phyloP scores from a whole-genome alignment of 345 rosid species.

The Physaria fendleri region DNA sequence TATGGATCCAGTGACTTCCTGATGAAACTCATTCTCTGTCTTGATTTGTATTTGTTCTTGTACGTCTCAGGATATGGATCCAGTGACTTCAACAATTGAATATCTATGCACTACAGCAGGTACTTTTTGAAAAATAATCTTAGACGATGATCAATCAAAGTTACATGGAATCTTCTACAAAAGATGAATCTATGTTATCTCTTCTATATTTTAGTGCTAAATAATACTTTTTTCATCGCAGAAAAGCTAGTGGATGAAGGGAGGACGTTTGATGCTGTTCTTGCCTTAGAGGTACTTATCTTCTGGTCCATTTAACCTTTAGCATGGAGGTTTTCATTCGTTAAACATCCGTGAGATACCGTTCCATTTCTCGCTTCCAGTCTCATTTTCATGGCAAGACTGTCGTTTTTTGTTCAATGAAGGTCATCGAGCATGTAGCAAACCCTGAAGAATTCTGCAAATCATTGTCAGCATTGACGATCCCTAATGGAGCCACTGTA shows the following conservation, averaged over 20 bases:
- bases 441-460: constrained; percentile 88
- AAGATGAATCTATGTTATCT: neutral
- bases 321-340: neutral
- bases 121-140: constrained; percentile 25
- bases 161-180: neutral
- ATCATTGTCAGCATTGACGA: constrained; percentile 63
- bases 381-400: neutral
- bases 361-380: neutral
- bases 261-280: neutral
- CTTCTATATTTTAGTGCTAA: neutral
- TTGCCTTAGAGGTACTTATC: neutral
- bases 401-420: constrained; percentile 15
- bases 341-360: neutral
- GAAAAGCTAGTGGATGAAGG: neutral
- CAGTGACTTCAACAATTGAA: constrained; percentile 66
- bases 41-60: neutral
- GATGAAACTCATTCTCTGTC: neutral
- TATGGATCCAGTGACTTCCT: constrained; percentile 75
- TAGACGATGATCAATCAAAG: neutral
- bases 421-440: constrained; percentile 97
- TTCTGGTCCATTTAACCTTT: neutral
- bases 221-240: neutral
- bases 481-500: constrained; percentile 63
- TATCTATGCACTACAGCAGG: constrained; percentile 89
- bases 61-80: constrained; percentile 59